phyloP scores from a whole-genome alignment of 305 asterid species.

The Rubia tinctorum region DNA sequence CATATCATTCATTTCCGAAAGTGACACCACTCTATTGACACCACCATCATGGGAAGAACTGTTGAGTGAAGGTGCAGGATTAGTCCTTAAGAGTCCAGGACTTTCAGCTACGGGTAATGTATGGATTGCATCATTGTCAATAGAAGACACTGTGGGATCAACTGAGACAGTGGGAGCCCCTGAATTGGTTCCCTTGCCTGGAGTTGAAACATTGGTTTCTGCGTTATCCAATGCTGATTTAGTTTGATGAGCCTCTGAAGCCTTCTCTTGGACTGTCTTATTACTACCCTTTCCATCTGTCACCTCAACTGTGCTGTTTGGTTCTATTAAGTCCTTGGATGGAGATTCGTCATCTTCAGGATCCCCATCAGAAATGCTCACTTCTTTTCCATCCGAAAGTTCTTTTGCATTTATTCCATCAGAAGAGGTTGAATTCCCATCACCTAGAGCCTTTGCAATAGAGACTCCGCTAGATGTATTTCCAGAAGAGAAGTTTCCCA shows the following conservation, averaged over 20 bases:
- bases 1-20: slow-evolving; percentile 64
- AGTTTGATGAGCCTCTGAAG: slow-evolving; percentile 16
- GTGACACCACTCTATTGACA: slow-evolving; percentile 32
- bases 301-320: slow-evolving; percentile 23
- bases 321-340: slow-evolving; percentile 30
- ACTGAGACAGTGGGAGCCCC: slow-evolving; percentile 16
- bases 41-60: slow-evolving; percentile 18
- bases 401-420: slow-evolving; percentile 18
- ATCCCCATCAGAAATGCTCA: slow-evolving; percentile 31
- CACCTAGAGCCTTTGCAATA: background rate
- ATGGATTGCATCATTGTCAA: slow-evolving; percentile 17
- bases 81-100: slow-evolving; percentile 16
- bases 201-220: background rate
- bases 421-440: slow-evolving; percentile 20
- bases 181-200: slow-evolving; percentile 15
- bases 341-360: slow-evolving; percentile 54
- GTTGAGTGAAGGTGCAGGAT: slow-evolving; percentile 21
- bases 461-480: slow-evolving; percentile 23
- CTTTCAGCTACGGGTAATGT: slow-evolving; percentile 18
- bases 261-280: slow-evolving; percentile 24
- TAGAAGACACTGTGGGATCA: slow-evolving; percentile 14
- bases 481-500: slow-evolving; percentile 16
- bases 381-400: slow-evolving; percentile 16
- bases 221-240: slow-evolving; percentile 13
- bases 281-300: slow-evolving; percentile 23